A percentile compares a stretch with the other conserved stretches of the same genome.
phyloP scores from a whole-genome alignment of 768 basidiomycete genomes.

The Tubosaeta brunneosetosa region DNA sequence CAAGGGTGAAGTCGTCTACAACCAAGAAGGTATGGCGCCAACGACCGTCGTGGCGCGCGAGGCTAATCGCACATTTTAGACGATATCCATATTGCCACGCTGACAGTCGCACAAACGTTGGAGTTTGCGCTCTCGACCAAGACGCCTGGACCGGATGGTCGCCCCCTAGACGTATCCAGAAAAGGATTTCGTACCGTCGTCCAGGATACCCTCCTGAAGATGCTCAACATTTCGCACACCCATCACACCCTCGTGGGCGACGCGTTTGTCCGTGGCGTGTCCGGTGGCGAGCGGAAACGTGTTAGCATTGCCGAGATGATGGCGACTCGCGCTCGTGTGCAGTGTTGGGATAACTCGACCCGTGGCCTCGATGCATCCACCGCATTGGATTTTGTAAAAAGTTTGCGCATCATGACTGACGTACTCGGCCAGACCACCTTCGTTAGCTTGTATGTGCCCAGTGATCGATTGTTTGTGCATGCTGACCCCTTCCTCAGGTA shows the following conservation, averaged over 20 bases:
- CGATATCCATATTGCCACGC: constrained; percentile 76
- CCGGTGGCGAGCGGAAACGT: constrained; percentile 76
- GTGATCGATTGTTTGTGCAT: not conserved
- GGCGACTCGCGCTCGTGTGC: constrained; percentile 73
- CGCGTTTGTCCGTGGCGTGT: constrained; percentile 79
- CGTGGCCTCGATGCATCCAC: constrained; percentile 82
- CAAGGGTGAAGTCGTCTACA: constrained; percentile 77
- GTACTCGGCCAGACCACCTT: constrained; percentile 76
- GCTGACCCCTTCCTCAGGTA: constrained; percentile 38
- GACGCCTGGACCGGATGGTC: constrained; percentile 69
- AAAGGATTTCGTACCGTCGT: constrained; percentile 55
- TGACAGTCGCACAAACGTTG: constrained; percentile 77
- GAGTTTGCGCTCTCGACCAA: constrained; percentile 68
- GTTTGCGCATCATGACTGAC: constrained; percentile 79
- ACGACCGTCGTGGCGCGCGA: not conserved
- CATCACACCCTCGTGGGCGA: constrained; percentile 76
- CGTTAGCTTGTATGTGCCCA: constrained; percentile 56
- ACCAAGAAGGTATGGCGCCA: constrained; percentile 54
- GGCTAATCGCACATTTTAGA: constrained; percentile 37
- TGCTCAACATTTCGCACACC: constrained; percentile 85
- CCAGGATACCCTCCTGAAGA: constrained; percentile 58
- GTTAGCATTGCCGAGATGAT: constrained; percentile 86
- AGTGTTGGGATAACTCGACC: constrained; percentile 83
- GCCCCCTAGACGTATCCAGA: constrained; percentile 61
- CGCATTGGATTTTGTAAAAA: constrained; percentile 80